Evolutionary conservation across 495 filamentous ascomycete species (phyloP), one percentile per base, ranked within the genome.

Genomic region (Neurospora sp.): DNA sequence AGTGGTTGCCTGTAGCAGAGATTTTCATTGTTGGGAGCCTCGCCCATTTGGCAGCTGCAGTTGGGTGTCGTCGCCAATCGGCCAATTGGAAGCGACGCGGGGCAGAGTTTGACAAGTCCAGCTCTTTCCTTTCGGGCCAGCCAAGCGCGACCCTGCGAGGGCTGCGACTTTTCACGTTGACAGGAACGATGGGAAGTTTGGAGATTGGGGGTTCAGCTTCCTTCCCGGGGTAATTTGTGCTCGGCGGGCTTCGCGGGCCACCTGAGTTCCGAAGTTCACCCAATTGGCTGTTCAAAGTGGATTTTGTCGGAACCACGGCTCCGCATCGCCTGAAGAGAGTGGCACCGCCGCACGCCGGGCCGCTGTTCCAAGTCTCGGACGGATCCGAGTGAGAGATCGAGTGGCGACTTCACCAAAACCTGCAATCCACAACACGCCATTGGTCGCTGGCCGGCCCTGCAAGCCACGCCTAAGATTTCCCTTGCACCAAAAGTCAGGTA

Each of bases 311-410:
- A 80, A 81, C 71, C 69, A 74, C 76, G 70, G 76, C 79, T 81
- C 80, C 80, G 80, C 79, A 77, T 80, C 79, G 78, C 80, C 79
- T 78, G 79, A 75, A 77, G 71, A 34, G 75, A 78, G 75, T 78
- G 78, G 80, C 75, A 72, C 80, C 76, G 73, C 71, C 73, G 77
- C 73, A 75, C 79, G 72, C 24, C 80, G 80, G 80, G 70, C 80
- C 80, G 80, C 79, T 43, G 73, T 81, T 81, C 80, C 80, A 74
- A 76, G 71, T 69, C 73, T 76, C 76, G 75, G 74, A 71, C 74
- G 74, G 71, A 39, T 72, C 54, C 54, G 54, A 66, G 28, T 66
- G 54, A 34, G 13, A 19, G 54, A 34, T 59, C 21, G 48, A 28
- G 4, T 28, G 48, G 21, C 48, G 21, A 59, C 48, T 59, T 21